Base-by-base conservation (phyloP, 1,284 basidiomycete species). In the Irpex sp. region DNA sequence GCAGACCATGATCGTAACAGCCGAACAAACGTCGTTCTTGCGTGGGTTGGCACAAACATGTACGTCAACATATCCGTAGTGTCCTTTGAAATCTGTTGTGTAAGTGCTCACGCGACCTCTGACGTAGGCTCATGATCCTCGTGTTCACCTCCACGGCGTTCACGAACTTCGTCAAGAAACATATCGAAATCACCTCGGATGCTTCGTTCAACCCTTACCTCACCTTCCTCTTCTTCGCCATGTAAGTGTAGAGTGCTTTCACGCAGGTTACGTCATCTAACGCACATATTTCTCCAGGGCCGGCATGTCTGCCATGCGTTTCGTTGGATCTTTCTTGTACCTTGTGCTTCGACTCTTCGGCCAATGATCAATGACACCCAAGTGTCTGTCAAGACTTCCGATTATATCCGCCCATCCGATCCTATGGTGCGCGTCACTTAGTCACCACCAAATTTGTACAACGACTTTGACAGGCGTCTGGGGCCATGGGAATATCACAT, bases 1-100 rank as follows among this genome's bases (percentile, higher is more conserved):
- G 84, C 86, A n/a, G 94, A 97, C 77, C 87, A 87, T 70, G 91
- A 92, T 75, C 84, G 89, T 68, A 94, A 89, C 77, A 91, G 87
- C 71, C 80, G 90, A 62, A 94, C 93, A 19, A 91, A 95, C 73
- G 89, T 94, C 58, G 92, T 96, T 19, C 83, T 96, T 9, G 81
- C 89, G 3, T 96, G 93, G 91, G 83, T 95, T 58, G 92, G 90
- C 44, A 87, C 87, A 3, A 96, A 96, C 77, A 90, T 95, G 89
- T 83, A 73, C 63, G 84, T 78, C 54, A 49, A 61, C 64, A 59
- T n/a, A 59, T 34, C 5, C 5, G 31, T 34, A 34, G 31, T 55
- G n/a, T 56, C 31, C 19, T 65, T 58, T 49, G 58, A 36, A 60
- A 7, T 63, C 21, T 58, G 62, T 55, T 40, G 19, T 60, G 56